Evolutionary conservation across 164 flowering plant species (phyloP).

Genomic region (Buxus sempervirens): DNA sequence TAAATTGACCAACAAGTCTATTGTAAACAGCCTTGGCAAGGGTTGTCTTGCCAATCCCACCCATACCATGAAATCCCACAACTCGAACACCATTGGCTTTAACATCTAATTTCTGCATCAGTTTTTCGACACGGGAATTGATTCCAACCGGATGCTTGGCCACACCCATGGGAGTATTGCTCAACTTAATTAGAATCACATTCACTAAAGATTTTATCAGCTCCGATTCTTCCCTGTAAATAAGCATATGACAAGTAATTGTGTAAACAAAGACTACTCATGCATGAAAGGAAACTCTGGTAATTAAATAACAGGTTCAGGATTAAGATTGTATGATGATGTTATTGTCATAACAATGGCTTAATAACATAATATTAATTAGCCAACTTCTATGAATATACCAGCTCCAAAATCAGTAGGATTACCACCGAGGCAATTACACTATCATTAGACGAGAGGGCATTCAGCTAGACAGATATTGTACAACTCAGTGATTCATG

Average conservation of each 20-base stretch:
- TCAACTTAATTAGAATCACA: constrained; percentile 32
- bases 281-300: no score
- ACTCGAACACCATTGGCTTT: constrained; percentile 18
- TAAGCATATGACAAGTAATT: neutral
- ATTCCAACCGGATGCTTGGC: constrained; percentile 38
- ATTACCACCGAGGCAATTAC: no score
- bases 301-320: no score
- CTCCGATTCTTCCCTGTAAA: constrained; percentile 29
- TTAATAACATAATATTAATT: no score
- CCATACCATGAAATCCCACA: constrained; percentile 39
- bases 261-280: neutral
- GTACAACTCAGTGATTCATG: no score
- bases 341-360: no score
- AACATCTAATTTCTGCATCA: constrained; percentile 24
- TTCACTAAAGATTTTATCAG: constrained; percentile 28
- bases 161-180: constrained; percentile 32
- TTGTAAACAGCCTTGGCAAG: constrained; percentile 49
- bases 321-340: no score
- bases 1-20: constrained; percentile 28
- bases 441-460: no score
- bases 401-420: no score
- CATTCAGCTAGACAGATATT: no score
- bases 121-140: constrained; percentile 26
- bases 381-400: no score
- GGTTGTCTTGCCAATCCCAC: constrained; percentile 57